Evolutionary conservation across 139 green algal genomes (phyloP), one percentile per base, ranked within the genome.

Genomic region (Deuterostichococcus epilithicus): DNA sequence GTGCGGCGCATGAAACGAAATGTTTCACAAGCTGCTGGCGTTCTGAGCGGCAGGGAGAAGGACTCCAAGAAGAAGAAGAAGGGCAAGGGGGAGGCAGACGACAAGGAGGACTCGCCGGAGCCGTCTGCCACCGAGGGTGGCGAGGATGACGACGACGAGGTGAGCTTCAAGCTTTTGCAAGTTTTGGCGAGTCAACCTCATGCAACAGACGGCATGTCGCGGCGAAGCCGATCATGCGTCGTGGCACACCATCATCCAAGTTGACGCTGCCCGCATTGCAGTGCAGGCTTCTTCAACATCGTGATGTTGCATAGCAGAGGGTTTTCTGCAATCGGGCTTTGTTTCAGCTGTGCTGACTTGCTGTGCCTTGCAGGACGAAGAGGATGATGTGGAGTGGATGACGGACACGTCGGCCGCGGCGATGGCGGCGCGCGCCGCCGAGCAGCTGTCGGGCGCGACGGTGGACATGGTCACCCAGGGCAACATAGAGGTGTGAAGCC

Each of bases 321-420:
- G 20, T 23, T 25, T 34, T 33, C 32, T 22, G 36, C 28, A 72
- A 72, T 26, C 39, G 36, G 18, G 18, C 25, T 22, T 52, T n/a
- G 23, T 69, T 66, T 23, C 38, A 77, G 22, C n/a, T n/a, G n/a
- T n/a, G 52, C 52, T 68, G 72, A 32, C 38, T 36, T 39, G 25
- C 5, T 34, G 18, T 6, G 45, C 35, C 32, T 10, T 70, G 30
- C 6, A 72, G 32, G 71, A 38, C 3, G 33, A 37, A 10, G 90
- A 88, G 18, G 85, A 87, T 20, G 89, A 95, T 13, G 91, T 97
- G 28, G 93, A 94, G 68, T 98, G 95, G 94, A 87, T 92, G 86
- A 97, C 95, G 0, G 95, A 98, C 92, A 98, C 94, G 0, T 94
- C 87, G 20, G 88, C 85, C 30, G 92, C 88, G 8, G 93, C 91